Evolutionary conservation across 2,329 filamentous ascomycete genomes (phyloP).

Genomic region (Esteya vermicola): DNA sequence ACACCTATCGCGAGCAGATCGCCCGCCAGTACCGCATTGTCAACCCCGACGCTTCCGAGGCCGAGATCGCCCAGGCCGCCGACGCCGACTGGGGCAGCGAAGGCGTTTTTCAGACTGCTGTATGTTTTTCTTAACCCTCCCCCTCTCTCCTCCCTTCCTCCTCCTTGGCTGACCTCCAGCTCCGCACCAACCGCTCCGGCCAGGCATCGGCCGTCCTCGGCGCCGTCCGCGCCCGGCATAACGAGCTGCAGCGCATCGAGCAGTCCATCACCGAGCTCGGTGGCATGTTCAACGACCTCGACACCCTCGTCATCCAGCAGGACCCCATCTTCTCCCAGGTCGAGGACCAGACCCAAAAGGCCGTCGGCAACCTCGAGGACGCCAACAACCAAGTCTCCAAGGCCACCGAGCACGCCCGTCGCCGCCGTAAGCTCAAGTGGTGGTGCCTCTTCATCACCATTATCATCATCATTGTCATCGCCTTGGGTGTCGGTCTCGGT

Average conservation of each 20-base stretch:
- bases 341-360: constrained; percentile 51
- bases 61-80: constrained; percentile 54
- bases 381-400: constrained; percentile 56
- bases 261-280: constrained; percentile 57
- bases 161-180: constrained; percentile 26
- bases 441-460: constrained; percentile 52
- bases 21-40: constrained; percentile 69
- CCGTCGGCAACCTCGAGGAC: constrained; percentile 50
- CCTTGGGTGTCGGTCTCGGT: constrained; percentile 39
- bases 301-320: constrained; percentile 59
- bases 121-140: constrained; percentile 26
- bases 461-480: constrained; percentile 42
- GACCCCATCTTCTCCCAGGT: constrained; percentile 47
- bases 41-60: constrained; percentile 64
- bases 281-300: constrained; percentile 59
- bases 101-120: constrained; percentile 70
- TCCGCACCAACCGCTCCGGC: constrained; percentile 59
- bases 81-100: constrained; percentile 63
- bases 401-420: constrained; percentile 52
- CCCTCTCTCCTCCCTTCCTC: not conserved
- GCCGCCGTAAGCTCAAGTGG: constrained; percentile 67
- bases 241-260: constrained; percentile 71
- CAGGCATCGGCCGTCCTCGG: constrained; percentile 62
- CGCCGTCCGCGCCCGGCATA: constrained; percentile 68
- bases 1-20: constrained; percentile 64